phyloP scores from a whole-genome alignment of 2,329 filamentous ascomycete genomes.

The Pyrenophora tritici-repentis region DNA sequence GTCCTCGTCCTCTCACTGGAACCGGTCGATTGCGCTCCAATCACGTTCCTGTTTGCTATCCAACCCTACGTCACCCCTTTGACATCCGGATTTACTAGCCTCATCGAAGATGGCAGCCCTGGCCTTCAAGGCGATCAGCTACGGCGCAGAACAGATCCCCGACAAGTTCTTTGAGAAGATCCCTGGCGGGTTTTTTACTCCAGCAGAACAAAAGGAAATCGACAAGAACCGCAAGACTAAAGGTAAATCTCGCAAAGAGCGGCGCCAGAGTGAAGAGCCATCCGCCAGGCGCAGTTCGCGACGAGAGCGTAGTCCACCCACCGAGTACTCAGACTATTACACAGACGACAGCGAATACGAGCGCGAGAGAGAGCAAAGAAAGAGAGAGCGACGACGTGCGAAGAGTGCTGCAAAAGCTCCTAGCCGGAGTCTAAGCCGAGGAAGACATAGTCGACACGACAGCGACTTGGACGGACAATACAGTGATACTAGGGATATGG shows the following conservation, averaged over 20 bases:
- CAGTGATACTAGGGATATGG: conserved; percentile 31
- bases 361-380: conserved; percentile 26
- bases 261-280: conserved; percentile 22
- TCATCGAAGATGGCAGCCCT: conserved; percentile 41
- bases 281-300: conserved; percentile 25
- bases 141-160: conserved; percentile 47
- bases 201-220: conserved; percentile 34
- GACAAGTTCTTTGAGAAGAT: conserved; percentile 47
- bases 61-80: conserved; percentile 40
- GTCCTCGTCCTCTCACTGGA: conserved; percentile 19
- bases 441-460: conserved; percentile 31
- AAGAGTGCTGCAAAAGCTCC: conserved; percentile 32
- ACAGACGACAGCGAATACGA: conserved; percentile 41
- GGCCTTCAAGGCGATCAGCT: conserved; percentile 46
- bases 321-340: conserved; percentile 38
- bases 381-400: conserved; percentile 31
- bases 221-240: conserved; percentile 28
- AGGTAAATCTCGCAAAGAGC: conserved; percentile 22
- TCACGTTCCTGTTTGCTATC: conserved; percentile 31
- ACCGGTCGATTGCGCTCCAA: conserved; percentile 32
- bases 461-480: conserved; percentile 33
- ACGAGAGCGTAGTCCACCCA: conserved; percentile 33
- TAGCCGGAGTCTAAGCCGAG: conserved; percentile 37
- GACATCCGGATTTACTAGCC: conserved; percentile 32
- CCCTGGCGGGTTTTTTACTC: conserved; percentile 46